phyloP scores from a whole-genome alignment of 441 rosid genomes.

The Dalechampia spathulata region DNA sequence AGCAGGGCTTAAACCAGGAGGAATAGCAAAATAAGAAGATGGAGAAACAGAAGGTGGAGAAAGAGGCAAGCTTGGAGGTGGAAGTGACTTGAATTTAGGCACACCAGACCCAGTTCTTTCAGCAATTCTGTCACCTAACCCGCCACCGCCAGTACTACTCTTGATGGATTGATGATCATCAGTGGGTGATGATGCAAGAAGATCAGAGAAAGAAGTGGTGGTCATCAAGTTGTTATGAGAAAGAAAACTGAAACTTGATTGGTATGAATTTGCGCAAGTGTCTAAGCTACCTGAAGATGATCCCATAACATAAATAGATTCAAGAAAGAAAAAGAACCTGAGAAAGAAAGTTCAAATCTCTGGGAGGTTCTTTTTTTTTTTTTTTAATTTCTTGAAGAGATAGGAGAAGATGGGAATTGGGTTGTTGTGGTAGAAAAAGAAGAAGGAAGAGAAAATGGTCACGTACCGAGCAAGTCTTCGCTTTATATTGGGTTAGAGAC shows the following conservation, averaged over 20 bases:
- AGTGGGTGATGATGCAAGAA: slow-evolving; percentile 33
- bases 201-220: slow-evolving; percentile 43
- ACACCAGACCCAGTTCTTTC: slow-evolving; percentile 55
- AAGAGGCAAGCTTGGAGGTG: slow-evolving; percentile 69
- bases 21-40: slow-evolving; percentile 69
- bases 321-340: neutral
- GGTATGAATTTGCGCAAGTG: slow-evolving; percentile 27
- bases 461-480: slow-evolving; percentile 33
- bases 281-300: slow-evolving; percentile 34
- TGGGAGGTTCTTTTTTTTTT: neutral
- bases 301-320: slow-evolving; percentile 18
- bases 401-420: neutral
- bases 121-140: slow-evolving; percentile 36
- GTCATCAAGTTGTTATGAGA: slow-evolving; percentile 30
- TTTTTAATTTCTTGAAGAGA: no score
- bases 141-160: slow-evolving; percentile 6
- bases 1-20: slow-evolving; percentile 74
- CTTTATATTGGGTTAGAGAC: neutral
- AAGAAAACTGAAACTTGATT: slow-evolving; percentile 27
- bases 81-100: slow-evolving; percentile 79
- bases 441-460: slow-evolving; percentile 23
- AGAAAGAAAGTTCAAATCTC: neutral
- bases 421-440: neutral
- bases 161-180: slow-evolving; percentile 10
- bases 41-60: slow-evolving; percentile 67